Conservation (phyloP, 208 protist species). For the Herpetomonas tarakana region DNA sequence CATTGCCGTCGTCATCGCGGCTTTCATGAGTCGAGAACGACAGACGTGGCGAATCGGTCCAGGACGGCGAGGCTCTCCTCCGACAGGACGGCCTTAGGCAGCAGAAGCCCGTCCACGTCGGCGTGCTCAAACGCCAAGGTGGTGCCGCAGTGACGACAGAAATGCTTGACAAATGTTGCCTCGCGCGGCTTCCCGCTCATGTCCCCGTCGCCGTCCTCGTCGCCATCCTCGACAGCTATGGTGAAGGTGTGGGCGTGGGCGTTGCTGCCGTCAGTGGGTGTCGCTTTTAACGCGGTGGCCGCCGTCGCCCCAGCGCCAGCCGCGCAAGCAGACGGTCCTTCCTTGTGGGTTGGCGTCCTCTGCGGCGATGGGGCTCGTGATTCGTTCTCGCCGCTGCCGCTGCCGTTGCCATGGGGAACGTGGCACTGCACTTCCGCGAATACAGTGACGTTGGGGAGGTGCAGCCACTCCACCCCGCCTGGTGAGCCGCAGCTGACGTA, state of each 20-base stretch:
- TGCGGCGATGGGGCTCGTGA: no score
- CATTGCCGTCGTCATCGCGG: no score
- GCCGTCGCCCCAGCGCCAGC: no score
- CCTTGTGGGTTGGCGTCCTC: no score
- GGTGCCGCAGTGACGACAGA: constrained; percentile 57
- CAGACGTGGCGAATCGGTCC: constrained; percentile 43
- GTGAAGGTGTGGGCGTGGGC: no score
- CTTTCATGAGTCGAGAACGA: no score
- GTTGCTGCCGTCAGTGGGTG: no score
- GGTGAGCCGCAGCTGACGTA: constrained; percentile 12
- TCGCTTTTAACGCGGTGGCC: no score
- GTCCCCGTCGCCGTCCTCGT: neutral
- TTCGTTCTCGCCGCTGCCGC: no score
- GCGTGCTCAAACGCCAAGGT: constrained; percentile 56
- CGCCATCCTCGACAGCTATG: no score
- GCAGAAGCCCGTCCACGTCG: constrained; percentile 49
- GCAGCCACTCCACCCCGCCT: constrained; percentile 73
- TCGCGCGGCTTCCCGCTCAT: neutral
- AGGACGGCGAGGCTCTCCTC: constrained; percentile 44
- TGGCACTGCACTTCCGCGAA: constrained; percentile 18
- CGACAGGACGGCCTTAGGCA: constrained; percentile 49
- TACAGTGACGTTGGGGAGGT: constrained; percentile 44
- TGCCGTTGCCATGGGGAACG: no score
- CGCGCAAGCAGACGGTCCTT: no score
- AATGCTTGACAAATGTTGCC: constrained; percentile 39